Evolutionary conservation across 371 early-diverging fungal genomes (phyloP).

Genomic region (Dipsacomyces acuminosporus): DNA sequence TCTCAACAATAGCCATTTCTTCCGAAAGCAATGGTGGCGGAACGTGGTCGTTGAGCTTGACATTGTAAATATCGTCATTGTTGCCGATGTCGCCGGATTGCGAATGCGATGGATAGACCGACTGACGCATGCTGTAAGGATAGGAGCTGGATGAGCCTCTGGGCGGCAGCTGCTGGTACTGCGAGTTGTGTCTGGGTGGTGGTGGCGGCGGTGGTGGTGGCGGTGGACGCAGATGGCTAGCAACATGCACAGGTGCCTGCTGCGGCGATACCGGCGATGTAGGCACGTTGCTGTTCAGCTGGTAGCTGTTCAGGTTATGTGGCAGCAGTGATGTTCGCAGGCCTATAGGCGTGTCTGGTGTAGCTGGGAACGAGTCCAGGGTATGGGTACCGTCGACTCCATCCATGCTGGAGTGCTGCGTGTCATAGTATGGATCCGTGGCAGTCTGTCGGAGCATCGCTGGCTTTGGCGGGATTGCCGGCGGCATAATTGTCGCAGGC

Average conservation of each 20-base stretch:
- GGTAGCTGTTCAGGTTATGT: conserved; percentile 17
- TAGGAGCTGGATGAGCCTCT: neutral
- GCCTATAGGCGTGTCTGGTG: conserved; percentile 28
- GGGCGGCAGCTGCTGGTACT: neutral
- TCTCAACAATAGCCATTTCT: conserved; percentile 37
- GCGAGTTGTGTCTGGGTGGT: neutral
- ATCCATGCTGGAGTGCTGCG: conserved; percentile 30
- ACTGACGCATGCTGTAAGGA: too few relatives aligned
- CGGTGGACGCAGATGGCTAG: conserved; percentile 1
- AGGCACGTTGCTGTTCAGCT: neutral
- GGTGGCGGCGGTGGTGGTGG: conserved; percentile 19
- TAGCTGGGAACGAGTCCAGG: conserved; percentile 27
- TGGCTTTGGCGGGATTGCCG: conserved; percentile 40
- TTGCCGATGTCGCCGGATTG: conserved; percentile 1
- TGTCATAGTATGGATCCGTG: conserved; percentile 6
- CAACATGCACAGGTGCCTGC: conserved; percentile 26
- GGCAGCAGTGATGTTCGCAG: conserved; percentile 16
- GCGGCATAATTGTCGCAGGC: conserved; percentile 9
- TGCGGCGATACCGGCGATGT: conserved; percentile 14
- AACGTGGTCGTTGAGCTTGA: conserved; percentile 37
- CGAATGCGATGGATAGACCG: conserved; percentile 4
- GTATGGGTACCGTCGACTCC: conserved; percentile 35
- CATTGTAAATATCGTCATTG: conserved; percentile 31
- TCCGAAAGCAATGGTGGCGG: conserved; percentile 31
- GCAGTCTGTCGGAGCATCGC: conserved; percentile 17